Evolutionary conservation across 345 rosid genomes (phyloP).

Genomic region (Arabidopsis suecica): DNA sequence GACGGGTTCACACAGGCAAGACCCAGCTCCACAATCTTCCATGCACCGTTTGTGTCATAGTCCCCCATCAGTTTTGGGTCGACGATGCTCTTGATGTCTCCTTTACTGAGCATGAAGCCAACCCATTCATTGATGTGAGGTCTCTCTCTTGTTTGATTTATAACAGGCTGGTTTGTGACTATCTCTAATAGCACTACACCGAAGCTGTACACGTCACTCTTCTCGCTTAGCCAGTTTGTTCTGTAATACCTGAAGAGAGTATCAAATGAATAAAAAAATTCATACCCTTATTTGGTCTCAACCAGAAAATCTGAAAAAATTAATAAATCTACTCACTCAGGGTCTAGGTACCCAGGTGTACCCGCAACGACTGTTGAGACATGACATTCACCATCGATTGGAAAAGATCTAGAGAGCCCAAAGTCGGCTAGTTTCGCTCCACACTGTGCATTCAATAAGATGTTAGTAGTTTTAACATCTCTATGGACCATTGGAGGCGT

Average conservation of each 20-base stretch:
- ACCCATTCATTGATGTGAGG: slow-evolving; percentile 52
- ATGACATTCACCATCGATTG: slow-evolving; percentile 43
- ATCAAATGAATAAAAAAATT: background rate
- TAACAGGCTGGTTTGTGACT: slow-evolving; percentile 53
- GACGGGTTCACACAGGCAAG: slow-evolving; percentile 45
- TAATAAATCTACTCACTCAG: slow-evolving; percentile 52
- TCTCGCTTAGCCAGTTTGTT: slow-evolving; percentile 52
- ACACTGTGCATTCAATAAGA: slow-evolving; percentile 52
- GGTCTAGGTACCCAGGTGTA: slow-evolving; percentile 64
- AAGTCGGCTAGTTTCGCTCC: slow-evolving; percentile 67
- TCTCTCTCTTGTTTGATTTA: slow-evolving; percentile 34
- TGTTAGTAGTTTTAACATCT: slow-evolving; percentile 62
- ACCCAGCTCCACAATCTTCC: slow-evolving; percentile 60
- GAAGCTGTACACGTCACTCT: slow-evolving; percentile 64
- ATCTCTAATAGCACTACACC: slow-evolving; percentile 61
- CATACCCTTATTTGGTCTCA: too few relatives aligned
- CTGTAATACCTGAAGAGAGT: slow-evolving; percentile 32
- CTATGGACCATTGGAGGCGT: slow-evolving; percentile 66
- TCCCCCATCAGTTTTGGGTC: slow-evolving; percentile 56
- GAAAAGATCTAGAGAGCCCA: slow-evolving; percentile 60
- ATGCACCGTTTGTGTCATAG: slow-evolving; percentile 47
- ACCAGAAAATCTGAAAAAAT: too few relatives aligned
- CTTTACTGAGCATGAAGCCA: slow-evolving; percentile 46
- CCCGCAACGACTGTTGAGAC: slow-evolving; percentile 50
- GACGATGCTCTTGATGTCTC: slow-evolving; percentile 51